Base-by-base conservation (phyloP, 2,329 filamentous ascomycete genomes). In the Fusarium xyrophilum region DNA sequence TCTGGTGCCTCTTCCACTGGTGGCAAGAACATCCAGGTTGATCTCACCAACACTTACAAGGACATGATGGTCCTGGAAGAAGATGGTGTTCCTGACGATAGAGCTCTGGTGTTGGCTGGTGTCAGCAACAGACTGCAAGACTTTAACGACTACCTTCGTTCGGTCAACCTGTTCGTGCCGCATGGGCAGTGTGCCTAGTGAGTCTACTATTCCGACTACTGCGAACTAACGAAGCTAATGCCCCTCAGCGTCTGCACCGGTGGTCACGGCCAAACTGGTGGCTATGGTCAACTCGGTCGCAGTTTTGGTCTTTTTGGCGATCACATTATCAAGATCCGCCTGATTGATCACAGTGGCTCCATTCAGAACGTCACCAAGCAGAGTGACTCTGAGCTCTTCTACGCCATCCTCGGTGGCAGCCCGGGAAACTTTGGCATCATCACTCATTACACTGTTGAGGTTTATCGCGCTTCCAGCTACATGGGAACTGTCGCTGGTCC, bases 401-500 rank as follows among this genome's bases (percentile, higher is more conserved):
- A 85, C 79, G 87, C 86, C 3, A 78, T 88, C 6, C 79, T 82
- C 11, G 86, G 86, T 6, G 86, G 87, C 5, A 87, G 87, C 5
- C 85, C 83, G 0, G 86, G 85, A 3, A 88, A 84, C 35, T 85
- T 86, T 51, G 87, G 84, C 2, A 80, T 89, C 6, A 81, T 89
- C 6, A 80, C 82, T 2, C 86, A 81, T 86, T 73, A 69, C 74
- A 88, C 84, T 0, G 74, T 83, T 30, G 78, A 82, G 61, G 80
- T 80, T 23, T 80, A 82, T 25, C 63, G 66, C 2, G 68, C 65
- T 56, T 66, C 74, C 21, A 82, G 80, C 10, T 81, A 82, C 6
- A 69, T 74, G 40, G 81, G 81, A 2, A 70, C 66, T 2, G 59
- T 68, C 4, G 44, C 44, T 2, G 67, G 67, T 2, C 61, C 65